A percentile compares a stretch with the other conserved stretches of the same genome.
phyloP scores from a whole-genome alignment of 169 alveolate genomes.

The Perkinsus marinus region DNA sequence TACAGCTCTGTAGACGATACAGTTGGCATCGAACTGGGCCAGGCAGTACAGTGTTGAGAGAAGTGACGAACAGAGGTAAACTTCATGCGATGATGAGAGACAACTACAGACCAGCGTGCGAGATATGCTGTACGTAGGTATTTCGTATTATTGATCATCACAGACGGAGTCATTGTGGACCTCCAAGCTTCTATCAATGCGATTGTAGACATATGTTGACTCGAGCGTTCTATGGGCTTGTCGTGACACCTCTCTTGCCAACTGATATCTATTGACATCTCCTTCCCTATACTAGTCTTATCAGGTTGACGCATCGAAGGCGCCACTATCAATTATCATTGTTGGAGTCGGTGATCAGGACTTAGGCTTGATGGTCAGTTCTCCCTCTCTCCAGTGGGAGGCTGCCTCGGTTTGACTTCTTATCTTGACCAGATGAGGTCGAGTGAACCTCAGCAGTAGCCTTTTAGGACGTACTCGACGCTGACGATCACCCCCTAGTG shows the following conservation, averaged over 20 bases:
- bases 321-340: slow-evolving; percentile 29
- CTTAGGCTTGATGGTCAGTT: slow-evolving; percentile 17
- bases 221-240: no score
- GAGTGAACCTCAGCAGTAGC: no score
- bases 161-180: slow-evolving; percentile 43
- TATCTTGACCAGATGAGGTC: no score
- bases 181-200: slow-evolving; percentile 36
- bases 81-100: not conserved
- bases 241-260: no score
- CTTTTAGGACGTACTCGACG: slow-evolving; percentile 23
- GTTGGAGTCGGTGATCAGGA: slow-evolving; percentile 53
- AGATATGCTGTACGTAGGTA: slow-evolving; percentile 10
- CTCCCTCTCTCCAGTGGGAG: not conserved
- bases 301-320: not conserved
- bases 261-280: slow-evolving; percentile 4
- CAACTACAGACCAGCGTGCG: not conserved
- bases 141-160: slow-evolving; percentile 31
- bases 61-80: not conserved
- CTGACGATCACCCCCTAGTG: slow-evolving; percentile 24
- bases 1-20: not conserved
- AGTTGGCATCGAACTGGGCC: not conserved
- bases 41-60: not conserved
- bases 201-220: slow-evolving; percentile 7
- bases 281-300: not conserved
- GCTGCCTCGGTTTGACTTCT: no score